phyloP scores from a whole-genome alignment of 2,329 filamentous ascomycete species.

The Trichophyton schoenleinii region DNA sequence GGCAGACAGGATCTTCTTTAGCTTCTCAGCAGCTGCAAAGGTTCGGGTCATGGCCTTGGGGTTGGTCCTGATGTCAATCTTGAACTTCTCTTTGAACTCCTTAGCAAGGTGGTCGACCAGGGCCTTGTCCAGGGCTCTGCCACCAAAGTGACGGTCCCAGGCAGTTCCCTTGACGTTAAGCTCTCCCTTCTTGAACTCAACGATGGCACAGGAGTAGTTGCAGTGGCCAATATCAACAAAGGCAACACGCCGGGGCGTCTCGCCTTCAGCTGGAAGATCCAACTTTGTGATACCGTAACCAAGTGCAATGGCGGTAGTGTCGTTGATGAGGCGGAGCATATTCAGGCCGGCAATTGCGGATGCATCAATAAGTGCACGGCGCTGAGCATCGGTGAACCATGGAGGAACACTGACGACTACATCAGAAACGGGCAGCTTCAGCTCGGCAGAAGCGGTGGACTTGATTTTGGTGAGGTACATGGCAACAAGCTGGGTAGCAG shows the following conservation, averaged over 20 bases:
- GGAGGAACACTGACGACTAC: conserved; percentile 87
- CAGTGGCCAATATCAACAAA: conserved; percentile 95
- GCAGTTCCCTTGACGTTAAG: conserved; percentile 83
- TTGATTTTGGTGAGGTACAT: conserved; percentile 96
- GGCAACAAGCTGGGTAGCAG: conserved; percentile 81
- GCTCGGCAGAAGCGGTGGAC: conserved; percentile 70
- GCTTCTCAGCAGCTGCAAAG: conserved; percentile 79
- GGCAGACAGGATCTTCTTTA: conserved; percentile 96
- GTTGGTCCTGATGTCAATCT: conserved; percentile 87
- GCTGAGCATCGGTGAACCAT: conserved; percentile 95
- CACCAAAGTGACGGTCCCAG: conserved; percentile 92
- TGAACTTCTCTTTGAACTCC: conserved; percentile 96
- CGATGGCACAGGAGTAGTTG: conserved; percentile 87
- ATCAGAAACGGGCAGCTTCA: conserved; percentile 83
- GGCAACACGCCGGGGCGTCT: conserved; percentile 79
- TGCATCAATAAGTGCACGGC: conserved; percentile 77
- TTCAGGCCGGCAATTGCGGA: conserved; percentile 89
- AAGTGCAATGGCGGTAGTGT: conserved; percentile 89
- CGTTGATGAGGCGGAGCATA: conserved; percentile 88
- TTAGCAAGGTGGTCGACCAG: conserved; percentile 87
- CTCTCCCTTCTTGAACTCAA: conserved; percentile 96
- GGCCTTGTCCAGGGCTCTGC: conserved; percentile 91
- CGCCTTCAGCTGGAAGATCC: conserved; percentile 75
- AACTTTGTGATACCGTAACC: conserved; percentile 97
- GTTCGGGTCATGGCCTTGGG: conserved; percentile 81